These are phyloP conservation scores for Cystofilobasidium macerans DNA, from an alignment of 768 basidiomycete species.

Conservation along the genomic window DNA sequence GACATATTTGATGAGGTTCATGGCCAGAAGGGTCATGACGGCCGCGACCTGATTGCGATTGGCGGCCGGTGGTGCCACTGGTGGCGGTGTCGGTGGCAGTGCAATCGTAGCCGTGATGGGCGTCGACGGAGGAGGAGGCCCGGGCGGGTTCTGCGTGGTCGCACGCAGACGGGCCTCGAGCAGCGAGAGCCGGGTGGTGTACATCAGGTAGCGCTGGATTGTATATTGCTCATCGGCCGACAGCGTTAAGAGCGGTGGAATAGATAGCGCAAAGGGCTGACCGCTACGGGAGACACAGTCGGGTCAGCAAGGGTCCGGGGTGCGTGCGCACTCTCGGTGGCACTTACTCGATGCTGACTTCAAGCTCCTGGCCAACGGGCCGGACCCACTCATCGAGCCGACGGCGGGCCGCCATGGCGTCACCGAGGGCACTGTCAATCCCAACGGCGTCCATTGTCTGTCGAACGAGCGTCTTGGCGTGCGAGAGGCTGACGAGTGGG, in stretches of 20 bases:
- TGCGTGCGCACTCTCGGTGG: background rate
- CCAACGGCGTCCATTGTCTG: constrained; percentile 4
- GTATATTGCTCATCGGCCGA: background rate
- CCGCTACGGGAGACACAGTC: background rate
- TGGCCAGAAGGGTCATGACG: background rate
- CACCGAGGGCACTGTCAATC: constrained; percentile 8
- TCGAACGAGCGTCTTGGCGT: constrained; percentile 3
- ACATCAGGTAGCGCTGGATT: constrained; percentile 22
- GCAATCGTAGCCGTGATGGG: background rate
- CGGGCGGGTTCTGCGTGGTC: background rate
- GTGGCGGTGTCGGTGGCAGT: constrained; percentile 2
- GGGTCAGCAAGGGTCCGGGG: background rate
- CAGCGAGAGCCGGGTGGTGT: constrained; percentile 14
- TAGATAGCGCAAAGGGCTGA: constrained; percentile 6
- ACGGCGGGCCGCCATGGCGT: background rate
- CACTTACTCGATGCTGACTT: constrained; percentile 20
- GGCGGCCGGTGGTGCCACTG: background rate
- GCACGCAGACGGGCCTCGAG: constrained; percentile 2
- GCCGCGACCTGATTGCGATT: background rate
- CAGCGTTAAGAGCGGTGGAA: constrained; percentile 5
- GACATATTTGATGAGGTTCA: constrained; percentile 21
- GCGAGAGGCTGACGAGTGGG: constrained; percentile 2
- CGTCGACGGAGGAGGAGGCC: background rate
- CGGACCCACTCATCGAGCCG: constrained; percentile 15
- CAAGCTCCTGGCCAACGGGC: background rate